Evolutionary conservation across 108 stramenopile genomes (phyloP), one percentile per base, ranked within the genome.

Genomic region (Bacterosira constricta): DNA sequence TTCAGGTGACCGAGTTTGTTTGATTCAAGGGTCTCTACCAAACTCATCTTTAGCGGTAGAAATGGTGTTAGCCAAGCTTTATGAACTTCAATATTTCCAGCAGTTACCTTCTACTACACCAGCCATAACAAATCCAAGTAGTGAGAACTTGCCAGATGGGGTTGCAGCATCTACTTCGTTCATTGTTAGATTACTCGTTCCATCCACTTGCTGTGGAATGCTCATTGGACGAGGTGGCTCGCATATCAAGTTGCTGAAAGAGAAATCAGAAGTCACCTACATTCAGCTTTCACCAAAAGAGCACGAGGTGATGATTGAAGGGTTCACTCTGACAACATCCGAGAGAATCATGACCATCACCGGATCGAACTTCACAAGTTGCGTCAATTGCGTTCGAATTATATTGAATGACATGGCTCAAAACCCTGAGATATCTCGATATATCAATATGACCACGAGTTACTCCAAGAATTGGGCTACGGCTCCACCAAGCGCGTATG

Each of bases 391-490:
- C 53, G 36, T 85, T 11, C 57, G 42, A 42, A 66, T 82, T 1
- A 74, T 93, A n/a, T 35, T 89, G 15, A 85, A 89, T 25, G 76
- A 84, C 25, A 85, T 93, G 86, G 67, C 76, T 30, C 51, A 71
- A 9, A 86, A 93, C 60, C 83, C 90, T 15, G 92, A 93, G 21
- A 77, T 90, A 8, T 86, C 57, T 52, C 80, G 87, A 39, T 93
- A 93, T 60, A 49, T 83, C 8, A 93, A 93, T 73, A 87, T 89
- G 83, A 90, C 91, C 2, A 92, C 91, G 50, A 87, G 78, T 46
- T 90, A 92, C 67, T 80, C 91, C 20, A 74, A 86, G 39, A 18
- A 76, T 29, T 20, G 30, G 30, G 53, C 70, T 52, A 35, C 57
- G 36, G 29, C 47, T 39, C 25, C 53, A 6, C n/a, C 58, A 64